Evolutionary conservation across 805 yeast genomes (phyloP).

Genomic region (Saturnispora serradocipensis): DNA sequence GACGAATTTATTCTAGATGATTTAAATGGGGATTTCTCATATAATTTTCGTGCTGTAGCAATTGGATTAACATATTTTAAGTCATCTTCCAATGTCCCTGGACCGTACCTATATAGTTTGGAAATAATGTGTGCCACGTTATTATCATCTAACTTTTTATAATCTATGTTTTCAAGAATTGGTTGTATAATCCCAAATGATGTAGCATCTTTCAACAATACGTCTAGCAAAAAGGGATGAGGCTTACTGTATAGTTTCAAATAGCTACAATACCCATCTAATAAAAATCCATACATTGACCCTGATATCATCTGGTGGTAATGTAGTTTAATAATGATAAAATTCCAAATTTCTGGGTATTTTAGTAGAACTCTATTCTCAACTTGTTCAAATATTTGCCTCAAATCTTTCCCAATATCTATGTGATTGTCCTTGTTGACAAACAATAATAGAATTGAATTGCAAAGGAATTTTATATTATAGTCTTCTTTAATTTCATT

Average conservation of each 20-base stretch:
- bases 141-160: slow-evolving; percentile 20
- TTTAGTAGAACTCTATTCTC: slow-evolving; percentile 14
- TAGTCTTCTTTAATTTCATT: slow-evolving; percentile 19
- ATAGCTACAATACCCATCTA: slow-evolving; percentile 8
- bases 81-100: slow-evolving; percentile 8
- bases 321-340: slow-evolving; percentile 21
- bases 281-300: slow-evolving; percentile 16
- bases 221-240: slow-evolving; percentile 18
- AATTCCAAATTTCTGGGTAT: slow-evolving; percentile 27
- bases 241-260: background rate
- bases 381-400: slow-evolving; percentile 12
- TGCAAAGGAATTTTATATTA: slow-evolving; percentile 23
- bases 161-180: slow-evolving; percentile 10
- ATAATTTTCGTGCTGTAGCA: slow-evolving; percentile 21
- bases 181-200: slow-evolving; percentile 10
- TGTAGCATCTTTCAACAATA: slow-evolving; percentile 16
- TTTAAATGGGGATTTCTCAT: slow-evolving; percentile 10
- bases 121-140: slow-evolving; percentile 20
- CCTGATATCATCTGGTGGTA: slow-evolving; percentile 13
- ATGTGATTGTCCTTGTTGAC: slow-evolving; percentile 12
- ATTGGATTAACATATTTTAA: slow-evolving; percentile 13
- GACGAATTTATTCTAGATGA: slow-evolving; percentile 20
- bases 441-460: slow-evolving; percentile 20
- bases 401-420: slow-evolving; percentile 14
- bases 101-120: slow-evolving; percentile 20